phyloP scores from a whole-genome alignment of 768 basidiomycete genomes.

The Dictyophora rubrovolvata region DNA sequence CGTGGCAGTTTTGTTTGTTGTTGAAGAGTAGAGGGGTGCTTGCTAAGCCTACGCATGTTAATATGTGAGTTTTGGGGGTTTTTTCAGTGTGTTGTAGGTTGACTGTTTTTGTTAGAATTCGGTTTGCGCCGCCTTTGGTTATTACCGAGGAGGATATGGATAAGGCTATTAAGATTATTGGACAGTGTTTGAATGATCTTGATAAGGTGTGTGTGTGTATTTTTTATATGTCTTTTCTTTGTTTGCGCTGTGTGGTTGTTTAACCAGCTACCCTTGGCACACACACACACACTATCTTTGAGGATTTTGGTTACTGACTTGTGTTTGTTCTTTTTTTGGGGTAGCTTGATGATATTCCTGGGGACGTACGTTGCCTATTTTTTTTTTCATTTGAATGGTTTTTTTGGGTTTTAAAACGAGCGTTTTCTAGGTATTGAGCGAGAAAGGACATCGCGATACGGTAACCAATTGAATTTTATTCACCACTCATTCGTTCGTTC shows the following conservation, averaged over 20 bases:
- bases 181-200: constrained; percentile 66
- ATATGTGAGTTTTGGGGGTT: constrained; percentile 53
- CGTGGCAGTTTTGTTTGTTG: constrained; percentile 93
- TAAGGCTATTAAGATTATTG: constrained; percentile 59
- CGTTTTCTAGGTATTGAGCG: constrained; percentile 31
- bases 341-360: constrained; percentile 53
- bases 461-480: constrained; percentile 22
- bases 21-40: constrained; percentile 86
- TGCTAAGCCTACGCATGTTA: constrained; percentile 93
- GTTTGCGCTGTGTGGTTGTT: too few species aligned
- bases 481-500: too few species aligned
- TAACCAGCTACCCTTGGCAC: too few species aligned
- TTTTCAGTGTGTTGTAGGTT: too few species aligned
- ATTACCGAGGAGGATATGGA: constrained; percentile 39
- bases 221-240: neutral
- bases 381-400: neutral
- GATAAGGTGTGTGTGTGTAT: constrained; percentile 47
- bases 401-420: neutral
- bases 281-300: too few species aligned
- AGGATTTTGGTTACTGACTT: too few species aligned
- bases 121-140: constrained; percentile 92
- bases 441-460: constrained; percentile 43
- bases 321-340: too few species aligned
- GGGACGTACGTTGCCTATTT: constrained; percentile 23
- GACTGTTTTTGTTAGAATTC: constrained; percentile 47